phyloP scores from a whole-genome alignment of 2,329 filamentous ascomycete species.

The Chaetomiaceae sp. region DNA sequence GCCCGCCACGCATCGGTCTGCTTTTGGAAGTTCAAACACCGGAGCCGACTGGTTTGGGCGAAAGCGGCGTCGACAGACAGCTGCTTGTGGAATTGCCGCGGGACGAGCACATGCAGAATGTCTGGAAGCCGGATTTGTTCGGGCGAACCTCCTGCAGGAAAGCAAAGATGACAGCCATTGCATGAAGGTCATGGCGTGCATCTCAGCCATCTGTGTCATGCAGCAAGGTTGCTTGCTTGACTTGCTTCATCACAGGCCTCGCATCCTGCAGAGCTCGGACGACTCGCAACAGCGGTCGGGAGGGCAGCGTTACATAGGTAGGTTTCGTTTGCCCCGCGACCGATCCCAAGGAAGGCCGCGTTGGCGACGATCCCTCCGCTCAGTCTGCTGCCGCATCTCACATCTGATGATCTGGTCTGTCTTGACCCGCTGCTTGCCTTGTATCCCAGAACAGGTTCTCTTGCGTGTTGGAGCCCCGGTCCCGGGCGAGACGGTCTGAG shows the following conservation, averaged over 20 bases:
- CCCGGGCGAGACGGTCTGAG: too few species aligned
- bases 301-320: background rate
- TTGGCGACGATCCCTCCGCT: background rate
- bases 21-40: constrained; percentile 10
- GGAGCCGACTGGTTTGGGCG: background rate
- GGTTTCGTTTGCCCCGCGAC: constrained; percentile 1
- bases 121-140: background rate
- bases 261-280: background rate
- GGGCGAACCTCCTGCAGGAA: background rate
- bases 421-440: too few species aligned
- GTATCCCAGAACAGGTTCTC: too few species aligned
- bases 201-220: constrained; percentile 5
- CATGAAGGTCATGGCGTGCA: constrained; percentile 8
- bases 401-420: too few species aligned
- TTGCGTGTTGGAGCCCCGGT: too few species aligned
- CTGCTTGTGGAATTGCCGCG: background rate
- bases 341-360: background rate
- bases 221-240: constrained; percentile 6
- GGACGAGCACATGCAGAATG: too few species aligned
- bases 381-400: too few species aligned
- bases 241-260: background rate
- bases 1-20: too few species aligned
- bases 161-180: background rate
- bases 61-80: background rate
- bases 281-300: background rate